Evolutionary conservation across 2,329 filamentous ascomycete species (phyloP), one percentile per base, ranked within the genome.

Genomic region (Colletotrichum filicis): DNA sequence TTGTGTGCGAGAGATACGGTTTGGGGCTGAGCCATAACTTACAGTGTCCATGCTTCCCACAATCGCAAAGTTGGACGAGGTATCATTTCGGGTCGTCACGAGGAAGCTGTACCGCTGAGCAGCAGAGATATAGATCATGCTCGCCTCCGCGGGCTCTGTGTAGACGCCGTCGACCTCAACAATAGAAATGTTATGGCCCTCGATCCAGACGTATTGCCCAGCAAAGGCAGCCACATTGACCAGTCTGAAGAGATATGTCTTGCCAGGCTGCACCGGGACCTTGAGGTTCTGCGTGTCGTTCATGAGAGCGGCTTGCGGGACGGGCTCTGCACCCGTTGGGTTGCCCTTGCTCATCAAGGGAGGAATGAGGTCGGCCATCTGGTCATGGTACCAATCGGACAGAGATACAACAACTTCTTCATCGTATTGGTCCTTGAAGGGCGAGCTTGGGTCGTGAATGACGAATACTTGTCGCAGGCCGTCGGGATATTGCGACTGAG

Each of bases 91-190:
- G 16, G 91, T 91, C 0, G 90, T 94, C 32, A 92, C 72, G 28
- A 92, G 81, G 76, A 92, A 88, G 78, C 88, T 89, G 77, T 86
- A 90, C 60, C 93, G 88, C 80, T 95, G 93, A 0, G 92, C 93
- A 12, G 91, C 88, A 14, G 90, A 84, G 9, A 95, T 77, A 75
- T 94, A 94, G 14, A 95, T 85, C 85, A 89, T 89, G 28, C 89
- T 85, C 0, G 92, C 89, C 73, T 89, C 88, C 0, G 87, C 82
- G 0, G 87, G 86, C 72, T 93, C 86, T 0, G 88, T 91, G 76
- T 93, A 94, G 12, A 94, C 86, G 7, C 93, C 93, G 78, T 95
- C 93, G 1, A 94, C 89, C 80, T 94, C 93, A 42, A 95, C 87
- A 67, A 95, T 91, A 32, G 85, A 88, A 83, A 95, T 90, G 37